Evolutionary conservation across 1,139 yeast species (phyloP).

Genomic region (Magnusiomyces clavatus): DNA sequence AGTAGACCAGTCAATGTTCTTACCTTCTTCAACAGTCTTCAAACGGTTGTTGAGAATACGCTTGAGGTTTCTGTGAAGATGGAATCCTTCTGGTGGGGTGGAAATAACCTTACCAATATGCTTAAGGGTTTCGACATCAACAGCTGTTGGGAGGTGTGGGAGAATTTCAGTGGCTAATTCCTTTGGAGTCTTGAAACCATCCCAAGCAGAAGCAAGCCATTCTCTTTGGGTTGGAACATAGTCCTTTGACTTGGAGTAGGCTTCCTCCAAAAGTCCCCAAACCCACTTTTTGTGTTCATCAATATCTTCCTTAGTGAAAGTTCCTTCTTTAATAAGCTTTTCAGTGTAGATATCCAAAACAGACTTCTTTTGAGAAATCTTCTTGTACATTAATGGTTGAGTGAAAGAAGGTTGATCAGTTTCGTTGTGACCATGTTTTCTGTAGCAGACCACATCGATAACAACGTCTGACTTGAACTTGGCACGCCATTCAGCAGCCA

Average conservation of each 20-base stretch:
- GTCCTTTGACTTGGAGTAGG: conserved; percentile 79
- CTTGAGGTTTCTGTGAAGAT: conserved; percentile 91
- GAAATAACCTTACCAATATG: conserved; percentile 74
- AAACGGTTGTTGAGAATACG: conserved; percentile 85
- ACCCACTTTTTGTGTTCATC: conserved; percentile 98
- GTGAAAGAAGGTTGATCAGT: conserved; percentile 99
- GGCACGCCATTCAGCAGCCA: conserved; percentile 99
- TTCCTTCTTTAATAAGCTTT: conserved; percentile 73
- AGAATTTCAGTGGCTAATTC: conserved; percentile 92
- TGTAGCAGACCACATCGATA: conserved; percentile 95
- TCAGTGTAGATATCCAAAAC: conserved; percentile 81
- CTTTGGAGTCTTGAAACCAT: conserved; percentile 95
- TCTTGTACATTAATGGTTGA: conserved; percentile 94
- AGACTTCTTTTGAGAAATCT: conserved; percentile 79
- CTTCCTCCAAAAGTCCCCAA: conserved; percentile 88
- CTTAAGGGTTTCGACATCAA: conserved; percentile 62
- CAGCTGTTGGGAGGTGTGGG: conserved; percentile 95
- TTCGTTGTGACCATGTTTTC: conserved; percentile 98
- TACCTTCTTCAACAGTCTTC: conserved; percentile 82
- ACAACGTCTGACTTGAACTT: conserved; percentile 94
- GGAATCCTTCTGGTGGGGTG: conserved; percentile 78
- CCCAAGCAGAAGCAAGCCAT: conserved; percentile 99
- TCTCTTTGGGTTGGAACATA: conserved; percentile 89
- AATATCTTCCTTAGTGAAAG: conserved; percentile 83
- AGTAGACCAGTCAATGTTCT: conserved; percentile 97